Conservation (phyloP, 2,329 filamentous ascomycete genomes). For the Cyphellophora attinorum region DNA sequence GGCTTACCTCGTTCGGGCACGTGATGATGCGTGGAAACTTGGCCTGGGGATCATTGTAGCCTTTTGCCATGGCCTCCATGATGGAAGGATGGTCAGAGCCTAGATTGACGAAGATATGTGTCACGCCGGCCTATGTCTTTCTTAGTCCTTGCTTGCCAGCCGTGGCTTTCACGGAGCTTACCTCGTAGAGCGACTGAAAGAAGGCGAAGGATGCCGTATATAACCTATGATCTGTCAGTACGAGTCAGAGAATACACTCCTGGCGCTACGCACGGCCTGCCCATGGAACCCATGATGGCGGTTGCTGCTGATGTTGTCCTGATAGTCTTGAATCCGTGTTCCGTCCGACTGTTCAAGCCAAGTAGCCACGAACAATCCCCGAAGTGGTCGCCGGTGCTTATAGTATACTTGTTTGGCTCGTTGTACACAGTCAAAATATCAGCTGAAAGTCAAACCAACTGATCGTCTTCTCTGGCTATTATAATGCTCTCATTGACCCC, state of each 20-base stretch:
- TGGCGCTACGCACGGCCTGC: constrained; percentile 5
- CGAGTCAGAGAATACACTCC: background rate
- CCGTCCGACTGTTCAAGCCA: too few relatives aligned
- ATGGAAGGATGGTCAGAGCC: constrained; percentile 61
- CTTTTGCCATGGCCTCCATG: constrained; percentile 71
- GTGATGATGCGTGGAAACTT: constrained; percentile 66
- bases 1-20: constrained; percentile 63
- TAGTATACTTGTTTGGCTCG: too few relatives aligned
- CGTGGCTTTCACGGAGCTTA: too few relatives aligned
- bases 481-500: too few relatives aligned
- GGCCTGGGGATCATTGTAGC: constrained; percentile 55
- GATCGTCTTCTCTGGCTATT: too few relatives aligned
- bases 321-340: too few relatives aligned
- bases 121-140: constrained; percentile 40
- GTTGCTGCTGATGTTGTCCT: too few relatives aligned
- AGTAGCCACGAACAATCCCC: too few relatives aligned
- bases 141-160: too few relatives aligned
- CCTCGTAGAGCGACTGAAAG: constrained; percentile 71
- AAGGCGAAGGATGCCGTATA: constrained; percentile 73
- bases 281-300: constrained; percentile 11
- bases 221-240: constrained; percentile 7
- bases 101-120: constrained; percentile 43
- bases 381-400: too few relatives aligned
- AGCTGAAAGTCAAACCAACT: too few relatives aligned
- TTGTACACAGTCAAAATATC: too few relatives aligned